Percentiles rank a stretch among this genome's conserved stretches.
phyloP scores from a whole-genome alignment of 1,139 yeast species.

The Scheffersomyces quercinus region DNA sequence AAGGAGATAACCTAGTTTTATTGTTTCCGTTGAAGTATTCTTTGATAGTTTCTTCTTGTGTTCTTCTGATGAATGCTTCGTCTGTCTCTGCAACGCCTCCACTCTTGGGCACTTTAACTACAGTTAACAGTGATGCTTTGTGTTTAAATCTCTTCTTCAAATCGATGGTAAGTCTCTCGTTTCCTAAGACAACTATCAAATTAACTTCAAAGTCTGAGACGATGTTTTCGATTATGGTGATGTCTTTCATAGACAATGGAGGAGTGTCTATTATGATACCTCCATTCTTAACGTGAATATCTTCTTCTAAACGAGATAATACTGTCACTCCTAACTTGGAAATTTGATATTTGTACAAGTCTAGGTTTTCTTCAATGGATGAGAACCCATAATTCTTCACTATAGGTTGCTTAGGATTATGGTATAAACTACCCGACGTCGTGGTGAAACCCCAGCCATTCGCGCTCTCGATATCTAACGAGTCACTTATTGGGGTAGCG shows the following conservation, averaged over 20 bases:
- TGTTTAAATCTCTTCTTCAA: constrained; percentile 57
- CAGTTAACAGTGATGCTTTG: constrained; percentile 35
- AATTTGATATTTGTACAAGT: constrained; percentile 57
- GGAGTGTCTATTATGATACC: constrained; percentile 89
- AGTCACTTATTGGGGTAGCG: constrained; percentile 81
- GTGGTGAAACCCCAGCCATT: constrained; percentile 81
- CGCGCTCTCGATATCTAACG: constrained; percentile 71
- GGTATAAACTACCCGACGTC: constrained; percentile 81
- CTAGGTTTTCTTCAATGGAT: constrained; percentile 55
- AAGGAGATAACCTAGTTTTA: constrained; percentile 72
- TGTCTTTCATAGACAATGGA: constrained; percentile 50
- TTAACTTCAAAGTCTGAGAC: constrained; percentile 64
- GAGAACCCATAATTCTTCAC: constrained; percentile 81
- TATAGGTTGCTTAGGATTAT: constrained; percentile 86
- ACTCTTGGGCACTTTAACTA: constrained; percentile 66
- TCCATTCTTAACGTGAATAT: constrained; percentile 45
- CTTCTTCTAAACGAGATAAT: constrained; percentile 58
- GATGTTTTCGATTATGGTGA: constrained; percentile 56
- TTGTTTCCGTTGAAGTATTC: constrained; percentile 87
- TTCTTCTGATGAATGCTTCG: constrained; percentile 63
- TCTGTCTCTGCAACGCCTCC: constrained; percentile 77
- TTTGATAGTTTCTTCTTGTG: constrained; percentile 74
- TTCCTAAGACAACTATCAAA: constrained; percentile 58
- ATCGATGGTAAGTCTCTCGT: constrained; percentile 66
- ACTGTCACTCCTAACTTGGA: constrained; percentile 62